Conservation (phyloP, 225 moss, liverwort and hornwort species). For the Rhytidiadelphus loreus region DNA sequence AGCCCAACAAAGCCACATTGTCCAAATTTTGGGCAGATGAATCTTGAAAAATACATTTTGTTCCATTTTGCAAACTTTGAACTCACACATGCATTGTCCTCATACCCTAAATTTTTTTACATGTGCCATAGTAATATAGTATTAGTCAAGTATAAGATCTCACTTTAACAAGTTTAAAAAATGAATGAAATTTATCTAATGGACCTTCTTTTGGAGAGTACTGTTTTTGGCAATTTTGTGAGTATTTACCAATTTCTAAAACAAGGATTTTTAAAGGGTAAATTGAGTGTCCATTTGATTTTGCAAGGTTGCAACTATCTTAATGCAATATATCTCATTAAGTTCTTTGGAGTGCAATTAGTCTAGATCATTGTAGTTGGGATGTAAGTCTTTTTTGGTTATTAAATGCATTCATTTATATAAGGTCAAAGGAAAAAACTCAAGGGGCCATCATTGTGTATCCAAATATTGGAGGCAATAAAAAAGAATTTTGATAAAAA, state of each 20-base stretch:
- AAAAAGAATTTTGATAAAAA: background rate
- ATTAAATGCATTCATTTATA: background rate
- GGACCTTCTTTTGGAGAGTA: background rate
- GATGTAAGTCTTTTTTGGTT: background rate
- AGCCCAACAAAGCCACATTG: background rate
- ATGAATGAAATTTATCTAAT: background rate
- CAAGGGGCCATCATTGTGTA: background rate
- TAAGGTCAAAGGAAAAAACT: background rate
- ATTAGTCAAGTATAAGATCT: background rate
- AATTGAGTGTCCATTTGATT: background rate
- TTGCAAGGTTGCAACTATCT: background rate
- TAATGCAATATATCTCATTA: background rate
- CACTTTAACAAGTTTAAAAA: background rate
- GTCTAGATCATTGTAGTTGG: too few species aligned
- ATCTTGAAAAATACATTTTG: background rate
- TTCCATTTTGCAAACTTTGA: background rate
- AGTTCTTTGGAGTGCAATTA: background rate
- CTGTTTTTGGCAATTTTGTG: background rate
- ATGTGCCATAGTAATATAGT: background rate
- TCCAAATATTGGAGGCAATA: accelerated
- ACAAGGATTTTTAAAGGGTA: background rate
- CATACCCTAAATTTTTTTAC: background rate
- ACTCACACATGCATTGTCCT: background rate
- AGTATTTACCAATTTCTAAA: background rate
- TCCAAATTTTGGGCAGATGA: background rate